Evolutionary conservation across 2,329 filamentous ascomycete species (phyloP), one percentile per base, ranked within the genome.

Genomic region (Aspergillus caelatus): DNA sequence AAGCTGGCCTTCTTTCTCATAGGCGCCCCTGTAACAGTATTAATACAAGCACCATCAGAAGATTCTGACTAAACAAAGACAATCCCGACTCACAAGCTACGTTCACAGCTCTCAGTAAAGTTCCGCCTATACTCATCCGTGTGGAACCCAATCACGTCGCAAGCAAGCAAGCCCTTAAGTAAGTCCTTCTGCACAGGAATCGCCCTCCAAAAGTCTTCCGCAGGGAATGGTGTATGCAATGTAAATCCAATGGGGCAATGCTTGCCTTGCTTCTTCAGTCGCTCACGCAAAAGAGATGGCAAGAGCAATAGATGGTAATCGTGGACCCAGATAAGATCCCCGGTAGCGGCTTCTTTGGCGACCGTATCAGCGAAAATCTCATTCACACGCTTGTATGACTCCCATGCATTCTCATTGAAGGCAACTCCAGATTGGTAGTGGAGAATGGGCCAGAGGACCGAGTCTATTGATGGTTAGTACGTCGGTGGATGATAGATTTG

Each of bases 291-390:
- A 89, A 97, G 93, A 74, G 91, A 86, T 16, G 94, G 94, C 23
- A 97, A 85, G n/a, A 97, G 88, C 91, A 97, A 96, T 64, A 97
- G 84, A 78, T 97, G 94, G 81, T 97, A 97, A 80, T 97, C 94
- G 79, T 97, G 94, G 3, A 97, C 91, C 94, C 94, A 97, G 71
- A 97, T 91, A 69, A 96, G 81, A 77, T 96, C 93, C 62, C 92
- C 93, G 72, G 95, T 91, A 73, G 92, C 86, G 7, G 96, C 90
- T 66, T 94, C 89, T 67, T 89, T 88, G 55, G 91, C 87, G 67
- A 97, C 89, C 14, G 89, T 88, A 80, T 94, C 90, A 57, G 94
- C 94, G 74, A 97, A 97, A 8, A 95, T 84, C 62, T 90, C 87
- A 79, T 97, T 97, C 70, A 95, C 94, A 74, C 94, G 90, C 72